Percentiles rank a stretch among this genome's conserved stretches.
Conservation (phyloP, 1,284 basidiomycete genomes). For the Caloboletus inedulis region DNA sequence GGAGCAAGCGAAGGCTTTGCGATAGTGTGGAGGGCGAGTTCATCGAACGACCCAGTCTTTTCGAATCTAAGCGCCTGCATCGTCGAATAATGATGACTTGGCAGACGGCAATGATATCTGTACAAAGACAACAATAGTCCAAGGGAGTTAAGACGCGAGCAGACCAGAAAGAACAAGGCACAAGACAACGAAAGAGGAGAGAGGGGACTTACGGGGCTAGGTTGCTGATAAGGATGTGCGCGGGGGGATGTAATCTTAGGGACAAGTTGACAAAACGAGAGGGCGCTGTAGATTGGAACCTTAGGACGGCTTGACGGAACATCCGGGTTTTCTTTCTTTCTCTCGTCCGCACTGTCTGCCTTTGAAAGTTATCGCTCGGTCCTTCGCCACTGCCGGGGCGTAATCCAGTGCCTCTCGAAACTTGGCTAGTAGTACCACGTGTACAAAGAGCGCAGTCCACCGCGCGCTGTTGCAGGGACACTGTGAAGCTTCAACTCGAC, state of each 20-base stretch:
- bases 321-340: conserved; percentile 4
- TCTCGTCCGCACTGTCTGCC: conserved; percentile 15
- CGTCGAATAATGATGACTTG: conserved; percentile 1
- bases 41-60: conserved; percentile 31
- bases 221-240: background rate
- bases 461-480: background rate
- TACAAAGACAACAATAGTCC: background rate
- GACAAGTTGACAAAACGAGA: background rate
- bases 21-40: conserved; percentile 22
- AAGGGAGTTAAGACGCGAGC: background rate
- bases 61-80: conserved; percentile 36
- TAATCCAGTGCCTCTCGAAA: background rate
- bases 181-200: background rate
- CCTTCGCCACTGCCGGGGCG: background rate
- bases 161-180: background rate
- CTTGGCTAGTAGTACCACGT: background rate
- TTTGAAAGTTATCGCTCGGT: background rate
- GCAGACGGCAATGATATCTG: conserved; percentile 4
- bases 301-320: conserved; percentile 5
- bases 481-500: background rate
- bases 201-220: conserved; percentile 6
- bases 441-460: background rate
- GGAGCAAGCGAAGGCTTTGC: conserved; percentile 25
- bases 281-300: background rate
- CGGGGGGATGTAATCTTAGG: background rate